Conservation (phyloP, 2,329 filamentous ascomycete species). For the Pseudovirgaria hyperparasitica region DNA sequence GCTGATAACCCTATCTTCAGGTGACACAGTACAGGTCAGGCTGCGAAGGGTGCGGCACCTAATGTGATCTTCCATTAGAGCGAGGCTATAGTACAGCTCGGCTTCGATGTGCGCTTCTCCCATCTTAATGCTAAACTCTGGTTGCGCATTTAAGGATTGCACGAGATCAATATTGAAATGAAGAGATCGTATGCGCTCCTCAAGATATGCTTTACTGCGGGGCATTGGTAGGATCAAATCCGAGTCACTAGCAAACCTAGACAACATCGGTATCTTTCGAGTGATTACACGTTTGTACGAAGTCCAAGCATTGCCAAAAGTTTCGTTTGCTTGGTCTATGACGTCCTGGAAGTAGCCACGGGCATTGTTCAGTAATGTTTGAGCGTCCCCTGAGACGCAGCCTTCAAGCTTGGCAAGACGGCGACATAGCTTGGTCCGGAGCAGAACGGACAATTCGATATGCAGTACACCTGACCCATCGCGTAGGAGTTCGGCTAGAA, state of each 20-base stretch:
- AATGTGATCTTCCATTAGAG: too few species aligned
- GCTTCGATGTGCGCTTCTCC: too few species aligned
- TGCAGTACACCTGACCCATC: slow-evolving; percentile 16
- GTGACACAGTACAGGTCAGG: slow-evolving; percentile 2
- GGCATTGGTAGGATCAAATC: slow-evolving; percentile 26
- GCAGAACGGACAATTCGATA: slow-evolving; percentile 23
- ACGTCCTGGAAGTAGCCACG: slow-evolving; percentile 16
- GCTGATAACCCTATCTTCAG: slow-evolving; percentile 9
- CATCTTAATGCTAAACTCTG: too few species aligned
- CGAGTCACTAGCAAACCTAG: slow-evolving; percentile 2
- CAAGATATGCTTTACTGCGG: slow-evolving; percentile 27
- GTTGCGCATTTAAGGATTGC: too few species aligned
- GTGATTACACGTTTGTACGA: slow-evolving; percentile 21
- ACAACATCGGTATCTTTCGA: slow-evolving; percentile 1
- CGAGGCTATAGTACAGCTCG: too few species aligned
- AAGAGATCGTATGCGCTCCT: too few species aligned
- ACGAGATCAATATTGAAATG: too few species aligned
- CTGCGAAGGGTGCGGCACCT: too few species aligned
- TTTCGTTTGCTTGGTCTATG: slow-evolving; percentile 15
- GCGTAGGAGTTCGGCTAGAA: slow-evolving; percentile 32
- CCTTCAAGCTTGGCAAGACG: slow-evolving; percentile 43
- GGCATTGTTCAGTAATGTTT: slow-evolving; percentile 14
- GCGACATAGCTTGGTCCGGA: slow-evolving; percentile 39
- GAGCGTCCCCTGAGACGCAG: too few species aligned
- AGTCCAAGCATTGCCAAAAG: slow-evolving; percentile 27